Evolutionary conservation across 2,329 filamentous ascomycete species (phyloP).

Genomic region (Trichophyton mentagrophytes): DNA sequence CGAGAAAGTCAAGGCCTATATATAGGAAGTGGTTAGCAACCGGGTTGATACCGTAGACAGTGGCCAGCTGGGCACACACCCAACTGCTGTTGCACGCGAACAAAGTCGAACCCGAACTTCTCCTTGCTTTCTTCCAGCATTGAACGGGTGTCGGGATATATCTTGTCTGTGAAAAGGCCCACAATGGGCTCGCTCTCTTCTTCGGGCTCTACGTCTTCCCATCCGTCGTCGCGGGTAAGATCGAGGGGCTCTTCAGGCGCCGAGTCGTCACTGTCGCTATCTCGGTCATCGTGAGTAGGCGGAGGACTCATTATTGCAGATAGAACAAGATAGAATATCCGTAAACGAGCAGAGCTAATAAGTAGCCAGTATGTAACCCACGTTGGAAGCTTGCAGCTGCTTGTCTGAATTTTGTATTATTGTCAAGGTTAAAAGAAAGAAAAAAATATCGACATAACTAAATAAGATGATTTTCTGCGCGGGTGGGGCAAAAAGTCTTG

Average conservation of each 20-base stretch:
- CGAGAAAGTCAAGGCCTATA: conserved; percentile 57
- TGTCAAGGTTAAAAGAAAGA: background rate
- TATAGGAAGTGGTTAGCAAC: conserved; percentile 16
- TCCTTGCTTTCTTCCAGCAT: conserved; percentile 60
- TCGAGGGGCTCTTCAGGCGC: conserved; percentile 25
- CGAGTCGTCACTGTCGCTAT: conserved; percentile 16
- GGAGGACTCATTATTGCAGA: background rate
- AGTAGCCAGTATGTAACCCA: too few species aligned
- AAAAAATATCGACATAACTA: background rate
- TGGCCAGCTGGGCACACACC: conserved; percentile 25
- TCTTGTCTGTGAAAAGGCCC: conserved; percentile 54
- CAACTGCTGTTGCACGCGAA: conserved; percentile 42
- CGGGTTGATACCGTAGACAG: background rate
- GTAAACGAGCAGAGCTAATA: background rate
- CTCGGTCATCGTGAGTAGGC: background rate
- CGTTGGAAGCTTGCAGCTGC: too few species aligned
- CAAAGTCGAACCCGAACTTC: conserved; percentile 54
- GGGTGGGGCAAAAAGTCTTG: background rate
- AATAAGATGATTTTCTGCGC: background rate
- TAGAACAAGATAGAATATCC: background rate
- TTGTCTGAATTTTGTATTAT: background rate
- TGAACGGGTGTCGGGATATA: conserved; percentile 49
- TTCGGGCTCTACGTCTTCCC: conserved; percentile 51
- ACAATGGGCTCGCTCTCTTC: conserved; percentile 50
- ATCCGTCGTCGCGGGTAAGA: conserved; percentile 40